Evolutionary conservation across 2,329 filamentous ascomycete genomes (phyloP), one percentile per base, ranked within the genome.

Genomic region (Truncatella angustata): DNA sequence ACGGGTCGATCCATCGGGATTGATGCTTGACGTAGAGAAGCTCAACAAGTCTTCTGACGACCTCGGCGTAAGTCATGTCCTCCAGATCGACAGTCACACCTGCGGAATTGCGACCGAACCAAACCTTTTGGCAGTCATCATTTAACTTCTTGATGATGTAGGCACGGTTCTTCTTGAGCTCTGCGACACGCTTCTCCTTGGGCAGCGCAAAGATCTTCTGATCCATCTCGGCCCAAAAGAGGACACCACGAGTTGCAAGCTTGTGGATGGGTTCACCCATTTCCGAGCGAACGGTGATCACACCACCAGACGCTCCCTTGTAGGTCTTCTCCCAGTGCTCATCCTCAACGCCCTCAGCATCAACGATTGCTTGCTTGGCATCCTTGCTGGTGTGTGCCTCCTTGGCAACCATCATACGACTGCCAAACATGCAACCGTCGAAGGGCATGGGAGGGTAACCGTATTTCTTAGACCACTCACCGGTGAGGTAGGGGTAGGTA

Each of bases 211-310:
- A 99, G 65, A 99, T 97, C 75, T 96, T 97, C 71, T 95, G 84
- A 66, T 99, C 94, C 91, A 99, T 96, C 75, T 99, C 95, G 46
- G 91, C 87, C 94, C 94, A 99, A 79, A 99, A 96, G 50, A 84
- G 79, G 44, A 99, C 92, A 81, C 94, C 94, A 54, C 95, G 88
- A 45, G 94, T 99, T 14, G 94, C 95, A 54, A 99, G 84, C 78
- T 99, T 99, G 79, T 99, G 94, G 56, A 99, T 99, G 5, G 94
- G 95, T 78, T 99, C 94, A 42, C 94, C 95, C 95, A 99, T 99
- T 74, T 99, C 94, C 1, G 94, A 99, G 58, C 91, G 85, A 45
- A 99, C 94, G 24, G 94, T 99, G 63, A 99, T 93, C 57, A 99
- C 85, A 68, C 94, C 94, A 63, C 94, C 94, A 52, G 92, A 88